Conservation (phyloP, 768 basidiomycete genomes). For the Clathrus columnatus region DNA sequence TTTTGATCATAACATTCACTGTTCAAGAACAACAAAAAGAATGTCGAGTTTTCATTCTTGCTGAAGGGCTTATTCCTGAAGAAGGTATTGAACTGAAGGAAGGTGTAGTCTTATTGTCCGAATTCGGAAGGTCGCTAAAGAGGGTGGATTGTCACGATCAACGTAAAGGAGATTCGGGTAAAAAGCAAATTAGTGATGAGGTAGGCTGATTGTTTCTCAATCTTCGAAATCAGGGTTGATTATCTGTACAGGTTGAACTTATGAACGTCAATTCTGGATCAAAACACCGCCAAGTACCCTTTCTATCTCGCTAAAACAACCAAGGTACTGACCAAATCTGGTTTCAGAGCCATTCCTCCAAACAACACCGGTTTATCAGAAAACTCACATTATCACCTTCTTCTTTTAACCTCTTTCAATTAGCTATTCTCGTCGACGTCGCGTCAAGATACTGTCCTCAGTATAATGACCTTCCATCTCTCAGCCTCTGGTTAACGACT, state of each 20-base stretch:
- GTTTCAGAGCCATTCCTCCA: not conserved
- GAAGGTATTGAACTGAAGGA: too few relatives aligned
- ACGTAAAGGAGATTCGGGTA: too few relatives aligned
- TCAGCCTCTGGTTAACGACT: not conserved
- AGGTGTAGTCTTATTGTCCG: not conserved
- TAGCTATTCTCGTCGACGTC: not conserved
- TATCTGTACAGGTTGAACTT: not conserved
- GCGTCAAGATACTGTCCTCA: not conserved
- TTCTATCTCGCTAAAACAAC: not conserved
- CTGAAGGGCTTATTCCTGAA: not conserved
- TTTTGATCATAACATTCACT: not conserved
- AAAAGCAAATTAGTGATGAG: not conserved
- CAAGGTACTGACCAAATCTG: not conserved
- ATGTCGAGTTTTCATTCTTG: not conserved
- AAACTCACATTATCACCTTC: not conserved
- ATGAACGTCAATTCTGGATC: not conserved
- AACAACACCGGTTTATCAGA: not conserved
- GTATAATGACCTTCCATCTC: not conserved
- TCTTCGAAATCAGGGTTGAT: not conserved
- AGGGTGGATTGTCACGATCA: not conserved
- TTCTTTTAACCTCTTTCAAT: not conserved
- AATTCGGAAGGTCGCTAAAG: not conserved
- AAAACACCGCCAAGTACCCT: not conserved
- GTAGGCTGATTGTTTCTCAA: not conserved
- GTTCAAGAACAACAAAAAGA: not conserved